Base-by-base conservation (phyloP, 139 green algal species). In the Chlamydomonas incerta region DNA sequence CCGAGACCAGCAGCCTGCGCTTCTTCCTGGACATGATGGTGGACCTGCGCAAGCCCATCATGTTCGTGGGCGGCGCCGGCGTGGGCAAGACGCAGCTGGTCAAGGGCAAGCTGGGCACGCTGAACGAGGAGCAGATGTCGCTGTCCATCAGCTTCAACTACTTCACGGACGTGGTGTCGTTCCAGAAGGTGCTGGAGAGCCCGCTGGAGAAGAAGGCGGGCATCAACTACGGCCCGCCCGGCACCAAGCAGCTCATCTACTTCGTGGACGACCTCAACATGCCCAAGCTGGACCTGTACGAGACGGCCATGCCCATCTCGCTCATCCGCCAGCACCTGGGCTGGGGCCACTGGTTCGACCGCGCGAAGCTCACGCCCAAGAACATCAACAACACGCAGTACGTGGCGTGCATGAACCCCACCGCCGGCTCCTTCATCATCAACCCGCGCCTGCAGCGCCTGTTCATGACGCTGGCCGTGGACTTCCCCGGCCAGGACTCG, bases 251-350 rank as follows among this genome's bases (percentile, higher is more conserved):
- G 80, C 93, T 97, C 60, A 94, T 98, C 86, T 98, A 98, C 93
- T 97, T 98, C 90, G 92, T 98, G 63, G 96, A 98, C 68, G 95
- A 98, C 81, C 84, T 98, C 26, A 98, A 98, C 94, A 97, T 97
- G 94, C 95, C 96, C 34, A 95, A 95, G 89, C 93, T 98, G 79
- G 96, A 98, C 83, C 70, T 91, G 6, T 98, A 98, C 75, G 96
- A 98, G 84, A 98, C 96, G 0, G 95, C 96, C 46, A 98, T 98
- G 96, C 95, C 95, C 46, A 96, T 98, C 80, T 97, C 94, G 1
- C 94, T 97, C 55, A 96, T 98, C 76, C 88, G 96, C n/a, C 96
- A 98, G 89, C 96, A 98, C 88, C 90, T 98, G 66, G 95, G 94
- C 86, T 98, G 95, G 93, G 96, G 95, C 74, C 96, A 98, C 90